phyloP scores from a whole-genome alignment of 2,329 filamentous ascomycete species.

The Fusarium pseudograminearum region DNA sequence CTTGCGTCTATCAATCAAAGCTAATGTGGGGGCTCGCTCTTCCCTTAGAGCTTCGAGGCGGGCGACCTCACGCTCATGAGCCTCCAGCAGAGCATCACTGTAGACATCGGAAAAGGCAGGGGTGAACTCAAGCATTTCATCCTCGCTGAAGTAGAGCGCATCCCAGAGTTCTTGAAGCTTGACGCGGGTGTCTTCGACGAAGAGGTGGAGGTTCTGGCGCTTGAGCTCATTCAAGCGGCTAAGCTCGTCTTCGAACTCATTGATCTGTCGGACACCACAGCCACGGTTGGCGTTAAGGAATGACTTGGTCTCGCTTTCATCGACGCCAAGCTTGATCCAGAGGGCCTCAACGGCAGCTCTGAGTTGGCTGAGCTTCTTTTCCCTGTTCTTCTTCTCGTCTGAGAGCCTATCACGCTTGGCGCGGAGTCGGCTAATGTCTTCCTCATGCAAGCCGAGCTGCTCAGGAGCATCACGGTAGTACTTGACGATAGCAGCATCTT shows the following conservation, averaged over 20 bases:
- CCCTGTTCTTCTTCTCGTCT: constrained; percentile 88
- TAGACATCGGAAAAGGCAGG: constrained; percentile 98
- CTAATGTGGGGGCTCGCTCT: constrained; percentile 85
- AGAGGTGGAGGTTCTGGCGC: constrained; percentile 92
- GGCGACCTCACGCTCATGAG: constrained; percentile 90
- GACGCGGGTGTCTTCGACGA: constrained; percentile 92
- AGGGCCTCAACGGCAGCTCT: constrained; percentile 82
- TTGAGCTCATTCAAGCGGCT: constrained; percentile 90
- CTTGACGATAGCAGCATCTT: constrained; percentile 87
- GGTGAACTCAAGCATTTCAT: constrained; percentile 98
- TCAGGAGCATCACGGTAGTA: constrained; percentile 91
- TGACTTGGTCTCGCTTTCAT: constrained; percentile 82
- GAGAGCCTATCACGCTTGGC: constrained; percentile 82
- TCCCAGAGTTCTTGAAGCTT: constrained; percentile 97
- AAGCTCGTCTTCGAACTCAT: constrained; percentile 95
- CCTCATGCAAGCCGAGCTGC: constrained; percentile 90
- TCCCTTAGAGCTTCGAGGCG: constrained; percentile 85
- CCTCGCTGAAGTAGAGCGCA: constrained; percentile 90
- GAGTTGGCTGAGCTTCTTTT: constrained; percentile 81
- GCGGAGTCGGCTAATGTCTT: constrained; percentile 81
- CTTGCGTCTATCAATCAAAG: constrained; percentile 85
- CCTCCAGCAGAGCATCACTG: constrained; percentile 93
- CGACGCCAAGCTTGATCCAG: constrained; percentile 89
- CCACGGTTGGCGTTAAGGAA: constrained; percentile 91
- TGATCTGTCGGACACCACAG: constrained; percentile 90